Conservation (phyloP, 495 filamentous ascomycete species). For the Pyronema omphalodes region DNA sequence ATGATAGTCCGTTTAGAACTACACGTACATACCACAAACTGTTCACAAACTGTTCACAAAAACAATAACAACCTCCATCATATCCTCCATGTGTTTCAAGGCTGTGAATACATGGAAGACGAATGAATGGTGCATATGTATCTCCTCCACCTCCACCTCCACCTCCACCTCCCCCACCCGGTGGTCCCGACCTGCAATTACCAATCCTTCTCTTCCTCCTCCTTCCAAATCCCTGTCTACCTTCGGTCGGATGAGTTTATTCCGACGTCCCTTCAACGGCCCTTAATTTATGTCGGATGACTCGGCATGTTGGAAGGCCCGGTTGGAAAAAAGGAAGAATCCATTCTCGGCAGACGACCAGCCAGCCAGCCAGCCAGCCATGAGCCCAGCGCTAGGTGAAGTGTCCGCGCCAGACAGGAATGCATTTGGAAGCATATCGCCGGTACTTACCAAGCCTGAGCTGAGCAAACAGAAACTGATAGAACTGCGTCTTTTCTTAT, state of each 20-base stretch:
- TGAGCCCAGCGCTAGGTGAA: neutral
- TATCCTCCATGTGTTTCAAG: no score
- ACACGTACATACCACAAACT: no score
- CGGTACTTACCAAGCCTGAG: no score
- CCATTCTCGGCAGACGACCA: neutral
- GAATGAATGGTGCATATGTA: no score
- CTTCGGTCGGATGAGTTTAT: neutral
- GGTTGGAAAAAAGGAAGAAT: neutral
- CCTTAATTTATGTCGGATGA: neutral
- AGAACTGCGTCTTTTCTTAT: neutral
- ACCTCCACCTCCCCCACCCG: no score
- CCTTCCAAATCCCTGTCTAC: neutral
- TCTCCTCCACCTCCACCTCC: no score
- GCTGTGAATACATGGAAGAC: no score
- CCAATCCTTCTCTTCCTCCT: no score
- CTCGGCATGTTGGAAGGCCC: neutral
- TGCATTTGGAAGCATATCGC: neutral
- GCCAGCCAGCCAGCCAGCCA: no score
- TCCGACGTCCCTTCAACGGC: neutral
- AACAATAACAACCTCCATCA: no score
- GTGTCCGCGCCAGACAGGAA: neutral
- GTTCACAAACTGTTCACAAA: no score
- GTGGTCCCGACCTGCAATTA: neutral
- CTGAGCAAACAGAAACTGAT: neutral
- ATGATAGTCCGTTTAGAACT: no score